Evolutionary conservation across 2,329 filamentous ascomycete genomes (phyloP), one percentile per base, ranked within the genome.

Genomic region (Talaromyces sp.): DNA sequence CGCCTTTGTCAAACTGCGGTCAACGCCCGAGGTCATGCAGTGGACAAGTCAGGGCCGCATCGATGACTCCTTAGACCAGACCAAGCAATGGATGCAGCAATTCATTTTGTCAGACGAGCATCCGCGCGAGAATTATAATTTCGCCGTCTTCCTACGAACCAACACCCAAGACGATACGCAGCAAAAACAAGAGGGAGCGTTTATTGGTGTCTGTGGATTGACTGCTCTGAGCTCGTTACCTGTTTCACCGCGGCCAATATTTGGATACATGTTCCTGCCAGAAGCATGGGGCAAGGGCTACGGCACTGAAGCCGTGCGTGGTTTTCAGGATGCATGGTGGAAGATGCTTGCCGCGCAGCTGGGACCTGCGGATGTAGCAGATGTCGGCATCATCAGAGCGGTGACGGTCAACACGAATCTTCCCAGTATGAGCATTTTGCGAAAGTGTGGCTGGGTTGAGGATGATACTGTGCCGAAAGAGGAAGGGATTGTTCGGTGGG

Each of bases 261-360:
- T 57, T 57, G 55, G 55, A 28, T 57, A 57, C 30, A 57, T 57
- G 55, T 57, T 57, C 39, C 22, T 44, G n/a, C 55, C 22, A 49
- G 28, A 57, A 22, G 28, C 55, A 49, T 57, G 55, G 55, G 55
- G 55, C 4, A 57, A 57, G 28, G 55, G 55, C 15, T 57, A 57
- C 22, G 55, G 36, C 11, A 57, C 55, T 15, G 55, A 57, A 30
- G 33, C 55, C 11, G 39, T 57, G 28, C 42, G 27, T 9, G 55
- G 55, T 4, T 57, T 57, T 30, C 33, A 47, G 27, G 28, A 44
- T 17, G 36, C 39, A 28, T 57, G 55, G 55, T 32, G 39, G 55
- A 15, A 56, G 22, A 39, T 56, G 19, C 33, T 42, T 56, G 30
- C 54, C 1, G 19, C 32, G 17, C 17, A 27, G 9, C 54, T 33